phyloP scores from a whole-genome alignment of 352 stramenopile genomes.

The Albugo laibachii region DNA sequence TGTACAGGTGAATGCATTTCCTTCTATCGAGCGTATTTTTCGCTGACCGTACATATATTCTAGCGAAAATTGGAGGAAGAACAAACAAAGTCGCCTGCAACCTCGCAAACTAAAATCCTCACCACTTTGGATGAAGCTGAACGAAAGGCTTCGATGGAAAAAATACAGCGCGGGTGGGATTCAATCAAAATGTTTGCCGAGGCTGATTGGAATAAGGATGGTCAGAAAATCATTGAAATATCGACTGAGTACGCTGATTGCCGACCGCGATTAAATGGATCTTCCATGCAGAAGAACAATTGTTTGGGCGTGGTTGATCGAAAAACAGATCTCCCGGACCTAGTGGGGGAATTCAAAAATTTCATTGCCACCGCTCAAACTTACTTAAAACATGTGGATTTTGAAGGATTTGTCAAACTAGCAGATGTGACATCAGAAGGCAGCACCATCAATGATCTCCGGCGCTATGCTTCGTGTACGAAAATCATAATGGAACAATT shows the following conservation, averaged over 20 bases:
- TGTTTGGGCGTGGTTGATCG: no score
- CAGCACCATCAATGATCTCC: conserved; percentile 7
- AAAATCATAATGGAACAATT: conserved; percentile 16
- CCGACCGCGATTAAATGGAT: no score
- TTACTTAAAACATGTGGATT: conserved; percentile 8
- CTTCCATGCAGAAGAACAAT: no score
- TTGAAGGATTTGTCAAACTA: conserved; percentile 2
- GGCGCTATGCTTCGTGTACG: conserved; percentile 13
- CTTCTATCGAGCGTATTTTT: background rate
- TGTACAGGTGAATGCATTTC: conserved; percentile 11
- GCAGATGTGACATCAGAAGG: conserved; percentile 5
- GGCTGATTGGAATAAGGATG: no score
- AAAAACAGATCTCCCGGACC: no score
- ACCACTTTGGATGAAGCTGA: conserved; percentile 12
- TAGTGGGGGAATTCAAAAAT: no score
- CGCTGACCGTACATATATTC: background rate
- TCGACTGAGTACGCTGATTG: no score
- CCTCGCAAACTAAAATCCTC: conserved; percentile 12
- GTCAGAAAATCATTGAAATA: no score
- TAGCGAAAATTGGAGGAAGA: conserved; percentile 23
- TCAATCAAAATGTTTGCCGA: conserved; percentile 7
- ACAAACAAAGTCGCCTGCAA: conserved; percentile 15
- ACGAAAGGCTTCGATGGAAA: conserved; percentile 10
- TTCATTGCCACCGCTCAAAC: conserved; percentile 14
- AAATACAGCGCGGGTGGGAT: conserved; percentile 12